Percentiles rank a stretch among this genome's conserved stretches.
phyloP scores from a whole-genome alignment of 2,329 filamentous ascomycete species.

The Eutypa lata region DNA sequence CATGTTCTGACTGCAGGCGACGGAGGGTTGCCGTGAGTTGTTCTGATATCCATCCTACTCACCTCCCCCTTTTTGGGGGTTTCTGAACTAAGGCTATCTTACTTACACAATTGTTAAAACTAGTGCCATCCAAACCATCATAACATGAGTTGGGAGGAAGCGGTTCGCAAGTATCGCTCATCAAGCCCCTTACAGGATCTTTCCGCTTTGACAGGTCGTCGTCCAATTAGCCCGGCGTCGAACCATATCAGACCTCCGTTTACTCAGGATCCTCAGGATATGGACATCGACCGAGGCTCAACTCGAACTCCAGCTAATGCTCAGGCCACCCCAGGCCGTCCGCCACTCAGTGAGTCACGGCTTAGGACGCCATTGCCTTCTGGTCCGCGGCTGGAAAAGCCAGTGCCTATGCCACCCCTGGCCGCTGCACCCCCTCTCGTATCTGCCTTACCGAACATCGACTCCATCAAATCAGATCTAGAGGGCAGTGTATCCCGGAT shows the following conservation, averaged over 20 bases:
- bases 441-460: conserved; percentile 42
- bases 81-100: conserved; percentile 3
- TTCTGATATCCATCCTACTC: neutral
- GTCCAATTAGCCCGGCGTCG: conserved; percentile 46
- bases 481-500: conserved; percentile 49
- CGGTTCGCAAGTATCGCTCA: conserved; percentile 51
- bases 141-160: conserved; percentile 60
- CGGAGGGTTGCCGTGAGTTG: conserved; percentile 56
- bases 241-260: conserved; percentile 37
- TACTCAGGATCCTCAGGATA: conserved; percentile 47
- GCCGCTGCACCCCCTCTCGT: conserved; percentile 20
- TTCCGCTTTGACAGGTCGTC: conserved; percentile 39
- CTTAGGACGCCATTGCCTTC: conserved; percentile 56
- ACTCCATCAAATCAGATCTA: conserved; percentile 50
- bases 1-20: conserved; percentile 53
- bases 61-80: conserved; percentile 3
- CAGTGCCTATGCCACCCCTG: conserved; percentile 34
- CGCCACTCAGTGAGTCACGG: conserved; percentile 43
- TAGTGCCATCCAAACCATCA: conserved; percentile 60
- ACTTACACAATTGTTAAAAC: conserved; percentile 21
- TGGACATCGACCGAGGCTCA: conserved; percentile 49
- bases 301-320: conserved; percentile 25
- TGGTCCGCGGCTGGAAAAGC: conserved; percentile 52
- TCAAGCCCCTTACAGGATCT: conserved; percentile 53
- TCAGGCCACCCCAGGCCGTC: conserved; percentile 29